Base-by-base conservation (phyloP, 441 rosid genomes). In the Gossypium gossypioides region DNA sequence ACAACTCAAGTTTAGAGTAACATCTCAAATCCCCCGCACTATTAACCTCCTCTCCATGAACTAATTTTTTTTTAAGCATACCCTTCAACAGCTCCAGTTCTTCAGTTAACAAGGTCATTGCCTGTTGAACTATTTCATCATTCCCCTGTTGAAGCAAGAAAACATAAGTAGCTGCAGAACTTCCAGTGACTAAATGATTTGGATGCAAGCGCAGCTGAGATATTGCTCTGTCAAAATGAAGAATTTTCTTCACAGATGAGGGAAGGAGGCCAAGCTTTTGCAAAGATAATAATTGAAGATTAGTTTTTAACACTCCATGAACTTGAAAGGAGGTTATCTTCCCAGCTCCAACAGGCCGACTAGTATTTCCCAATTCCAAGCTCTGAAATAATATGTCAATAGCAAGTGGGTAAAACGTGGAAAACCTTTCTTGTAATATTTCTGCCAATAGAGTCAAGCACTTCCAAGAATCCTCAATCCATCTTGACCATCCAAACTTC, bases 391-490 rank as follows among this genome's bases (percentile, higher is more conserved):
- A 86, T 74, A 88, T 83, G 75, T 89, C 92, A 73, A 90, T 77
- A 70, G 91, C 90, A 79, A 82, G 89, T 0, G 86, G 84, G 80
- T 88, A 92, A 79, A 88, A 88, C 16, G 82, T 72, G 44, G 92
- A 87, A 83, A 91, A 92, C 71, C 84, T 88, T 80, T 95, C 95
- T 21, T 92, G 62, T 80, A 95, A 74, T 86, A 95, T 95, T 83
- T 95, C 99, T 58, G 98, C 99, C 89, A 92, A 82, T 27, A 92
- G 93, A 65, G 98, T 95, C 91, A 91, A 85, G 79, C 97, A 95
- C 78, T 88, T 91, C 98, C 96, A 95, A 13, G 85, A 85, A 83
- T 92, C 93, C 72, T 80, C 88, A 42, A 84, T 88, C 99, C 98
- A 92, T 79, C 88, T 88, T 65, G 91, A 86, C 97, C 97, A 95